Evolutionary conservation across 805 yeast genomes (phyloP), one percentile per base, ranked within the genome.

Genomic region (Candida berthetii): DNA sequence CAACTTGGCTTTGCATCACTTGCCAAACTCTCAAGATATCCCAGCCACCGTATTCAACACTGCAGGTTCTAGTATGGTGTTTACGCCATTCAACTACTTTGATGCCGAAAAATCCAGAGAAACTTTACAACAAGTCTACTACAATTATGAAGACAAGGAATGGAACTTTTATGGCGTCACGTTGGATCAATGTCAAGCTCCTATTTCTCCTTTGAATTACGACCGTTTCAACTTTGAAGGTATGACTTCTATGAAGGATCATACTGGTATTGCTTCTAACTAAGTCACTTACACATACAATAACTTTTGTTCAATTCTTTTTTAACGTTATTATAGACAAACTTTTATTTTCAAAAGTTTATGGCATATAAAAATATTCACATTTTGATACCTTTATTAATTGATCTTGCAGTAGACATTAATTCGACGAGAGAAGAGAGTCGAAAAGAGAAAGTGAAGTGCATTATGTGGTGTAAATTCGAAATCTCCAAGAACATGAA

Each of bases 81-180:
- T 57, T 18, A 57, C 61, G 4, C 61, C 61, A 20, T 56, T 45
- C 46, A 57, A 57, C 45, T 57, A 53, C 50, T 57, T 57, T 27
- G 56, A 53, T 35, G 32, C 22, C 16, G 54, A 49, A 17, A 57
- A 55, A 38, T 43, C 50, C 35, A 38, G 49, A 31, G 61, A 55
- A 33, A 42, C 53, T 17, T 43, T 47, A 42, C 52, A 49, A 31
- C 60, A 55, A 37, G 36, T 50, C 43, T 34, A 45, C 36, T 55
- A 50, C 43, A 43, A 34, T 7, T 55, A 52, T 37, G 52, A 53
- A 7, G 48, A 42, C 19, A 40, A 37, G 3, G 40, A 38, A 14
- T 55, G 60, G 59, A 52, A 52, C 10, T 57, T 55, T 49, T 41
- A 42, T 31, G 61, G 56, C 6, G 44, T 48, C 13, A 50, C 47